Evolutionary conservation across 140 eudicot genomes (phyloP).

Genomic region (Cichorium intybus): DNA sequence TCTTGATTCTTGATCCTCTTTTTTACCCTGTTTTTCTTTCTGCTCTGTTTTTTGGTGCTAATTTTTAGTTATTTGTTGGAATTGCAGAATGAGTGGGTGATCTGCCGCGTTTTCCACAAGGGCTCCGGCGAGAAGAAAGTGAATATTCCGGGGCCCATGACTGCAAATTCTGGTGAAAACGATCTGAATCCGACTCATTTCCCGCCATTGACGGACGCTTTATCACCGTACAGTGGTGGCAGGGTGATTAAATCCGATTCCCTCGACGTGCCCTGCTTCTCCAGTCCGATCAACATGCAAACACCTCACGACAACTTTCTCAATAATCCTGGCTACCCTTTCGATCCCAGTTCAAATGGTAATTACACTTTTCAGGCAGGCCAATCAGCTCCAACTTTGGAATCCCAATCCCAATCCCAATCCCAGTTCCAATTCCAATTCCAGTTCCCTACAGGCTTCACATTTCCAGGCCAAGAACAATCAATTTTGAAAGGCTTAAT

Average conservation of each 20-base stretch:
- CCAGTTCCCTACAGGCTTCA: constrained; percentile 22
- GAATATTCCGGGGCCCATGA: constrained; percentile 41
- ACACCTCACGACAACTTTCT: constrained; percentile 30
- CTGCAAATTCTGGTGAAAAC: constrained; percentile 28
- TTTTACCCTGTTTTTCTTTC: constrained; percentile 23
- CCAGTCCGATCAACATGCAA: constrained; percentile 53
- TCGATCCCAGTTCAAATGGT: constrained; percentile 20
- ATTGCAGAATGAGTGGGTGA: constrained; percentile 95
- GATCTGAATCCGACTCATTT: background rate
- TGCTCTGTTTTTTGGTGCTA: constrained; percentile 11
- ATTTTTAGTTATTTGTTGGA: background rate
- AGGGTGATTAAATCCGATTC: constrained; percentile 32
- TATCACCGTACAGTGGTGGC: constrained; percentile 27
- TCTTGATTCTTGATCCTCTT: constrained; percentile 29
- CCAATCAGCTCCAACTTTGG: constrained; percentile 23
- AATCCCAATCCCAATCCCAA: constrained; percentile 1
- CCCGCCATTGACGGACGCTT: constrained; percentile 68
- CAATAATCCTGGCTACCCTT: constrained; percentile 29
- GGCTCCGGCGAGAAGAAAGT: constrained; percentile 59
- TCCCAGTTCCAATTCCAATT: constrained; percentile 21
- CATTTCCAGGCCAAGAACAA: constrained; percentile 43
- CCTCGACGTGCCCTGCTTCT: constrained; percentile 96
- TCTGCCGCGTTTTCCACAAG: constrained; percentile 84
- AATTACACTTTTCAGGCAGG: constrained; percentile 17
- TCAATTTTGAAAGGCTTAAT: constrained; percentile 38